Conservation (phyloP, 169 alveolate species). For the Nephromyces sp. region DNA sequence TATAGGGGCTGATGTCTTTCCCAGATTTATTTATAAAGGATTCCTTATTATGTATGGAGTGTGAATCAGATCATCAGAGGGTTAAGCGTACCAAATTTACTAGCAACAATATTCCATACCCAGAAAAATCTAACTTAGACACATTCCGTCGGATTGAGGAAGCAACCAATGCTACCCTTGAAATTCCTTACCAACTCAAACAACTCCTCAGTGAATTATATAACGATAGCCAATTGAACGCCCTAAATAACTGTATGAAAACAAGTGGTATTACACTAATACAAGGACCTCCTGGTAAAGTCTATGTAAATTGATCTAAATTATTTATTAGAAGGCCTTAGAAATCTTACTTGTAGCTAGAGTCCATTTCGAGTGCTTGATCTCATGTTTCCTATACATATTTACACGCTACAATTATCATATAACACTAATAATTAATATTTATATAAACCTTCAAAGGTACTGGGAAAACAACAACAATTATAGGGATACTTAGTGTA, state of each 20-base stretch:
- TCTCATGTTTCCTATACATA: not conserved
- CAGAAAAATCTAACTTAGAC: not conserved
- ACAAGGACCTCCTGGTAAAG: slow-evolving; percentile 44
- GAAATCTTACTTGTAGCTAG: no score
- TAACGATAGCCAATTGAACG: slow-evolving; percentile 38
- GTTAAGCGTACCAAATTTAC: not conserved
- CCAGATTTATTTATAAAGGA: slow-evolving; percentile 32
- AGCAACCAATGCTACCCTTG: slow-evolving; percentile 21
- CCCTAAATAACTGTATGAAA: slow-evolving; percentile 39
- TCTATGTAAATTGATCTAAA: not conserved
- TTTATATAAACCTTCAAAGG: slow-evolving; percentile 6
- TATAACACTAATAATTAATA: not conserved
- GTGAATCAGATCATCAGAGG: not conserved
- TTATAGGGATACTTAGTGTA: slow-evolving; percentile 40
- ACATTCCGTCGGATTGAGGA: not conserved
- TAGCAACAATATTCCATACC: not conserved
- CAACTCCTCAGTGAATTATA: slow-evolving; percentile 9
- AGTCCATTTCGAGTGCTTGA: no score
- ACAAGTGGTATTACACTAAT: slow-evolving; percentile 44
- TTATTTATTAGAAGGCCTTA: not conserved
- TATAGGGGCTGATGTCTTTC: slow-evolving; percentile 30
- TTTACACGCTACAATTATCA: not conserved
- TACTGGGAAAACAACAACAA: slow-evolving; percentile 52
- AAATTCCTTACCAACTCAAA: slow-evolving; percentile 19
- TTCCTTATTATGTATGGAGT: slow-evolving; percentile 2